Base-by-base conservation (phyloP, 2,329 filamentous ascomycete genomes). In the Colletotrichum gloeosporioides region DNA sequence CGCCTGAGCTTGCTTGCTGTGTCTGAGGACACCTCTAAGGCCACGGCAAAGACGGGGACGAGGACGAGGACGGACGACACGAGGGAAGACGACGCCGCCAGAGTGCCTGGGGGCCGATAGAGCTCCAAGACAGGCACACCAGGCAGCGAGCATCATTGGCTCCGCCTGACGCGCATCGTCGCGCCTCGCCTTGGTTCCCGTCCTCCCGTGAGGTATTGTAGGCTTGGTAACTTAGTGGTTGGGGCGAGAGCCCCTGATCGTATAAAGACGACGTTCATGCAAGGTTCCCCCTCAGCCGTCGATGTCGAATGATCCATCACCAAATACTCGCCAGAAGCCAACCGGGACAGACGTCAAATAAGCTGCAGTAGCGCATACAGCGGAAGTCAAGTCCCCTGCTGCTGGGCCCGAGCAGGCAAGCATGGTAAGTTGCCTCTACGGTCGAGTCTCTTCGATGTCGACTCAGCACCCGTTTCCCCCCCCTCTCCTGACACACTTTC, bases 221-320 rank as follows among this genome's bases (percentile, higher is more conserved):
- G 25, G n/a, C 62, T 22, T 49, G 49, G 15, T 49, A 12, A 22
- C 44, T 53, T 22, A 25, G 9, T 69, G 53, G n/a, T 29, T 18
- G 66, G 53, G 29, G 59, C 18, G 59, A 69, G 32, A 69, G 66
- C 59, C 39, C 61, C 29, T 61, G 49, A 22, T 34, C 15, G 22
- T 75, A 75, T 75, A 75, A 72, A 53, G 44, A 53, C 44, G 72
- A 53, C 72, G 36, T 65, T 57, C 49, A 57, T 70, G 39, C 71
- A 70, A 59, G 57, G 22, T 39, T 27, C 44, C 44, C 25, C 44
- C 44, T 53, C 12, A 22, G 44, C 44, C n/a, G 44, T 22, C 44
- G 44, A 53, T 22, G 44, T 53, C 44, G 18, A 53, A 53, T 22
- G n/a, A 10, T 67, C 61, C 68, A 53, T 65, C n/a, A 34, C 53